Evolutionary conservation across 108 stramenopile species (phyloP).

Genomic region (Nitzschia sp.): DNA sequence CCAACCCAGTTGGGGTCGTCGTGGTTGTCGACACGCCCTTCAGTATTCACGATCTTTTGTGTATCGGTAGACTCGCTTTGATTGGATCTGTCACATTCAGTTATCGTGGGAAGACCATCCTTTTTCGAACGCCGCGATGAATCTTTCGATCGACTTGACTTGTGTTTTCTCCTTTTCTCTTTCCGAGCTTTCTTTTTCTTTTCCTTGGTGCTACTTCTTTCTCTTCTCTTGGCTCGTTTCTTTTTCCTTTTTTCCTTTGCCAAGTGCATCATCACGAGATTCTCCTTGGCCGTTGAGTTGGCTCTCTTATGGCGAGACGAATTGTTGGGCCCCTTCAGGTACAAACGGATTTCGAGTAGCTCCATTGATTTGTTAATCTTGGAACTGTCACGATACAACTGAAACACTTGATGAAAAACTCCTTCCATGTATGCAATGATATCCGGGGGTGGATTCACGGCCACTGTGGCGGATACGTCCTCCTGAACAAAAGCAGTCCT

Average conservation of each 20-base stretch:
- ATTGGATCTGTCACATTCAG: too few relatives aligned
- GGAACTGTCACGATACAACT: neutral
- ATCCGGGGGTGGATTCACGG: neutral
- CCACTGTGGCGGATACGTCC: too few relatives aligned
- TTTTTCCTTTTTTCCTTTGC: too few relatives aligned
- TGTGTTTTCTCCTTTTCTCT: neutral
- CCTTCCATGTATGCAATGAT: constrained; percentile 1
- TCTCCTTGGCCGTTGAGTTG: too few relatives aligned
- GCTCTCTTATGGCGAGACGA: neutral
- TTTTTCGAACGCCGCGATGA: too few relatives aligned
- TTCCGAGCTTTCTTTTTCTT: neutral
- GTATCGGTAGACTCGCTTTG: too few relatives aligned
- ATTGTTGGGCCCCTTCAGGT: neutral
- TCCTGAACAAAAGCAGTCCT: too few relatives aligned
- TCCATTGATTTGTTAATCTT: neutral
- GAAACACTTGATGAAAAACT: neutral
- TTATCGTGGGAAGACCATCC: too few relatives aligned
- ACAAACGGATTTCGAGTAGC: neutral
- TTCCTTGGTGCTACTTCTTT: neutral
- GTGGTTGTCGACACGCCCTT: too few relatives aligned
- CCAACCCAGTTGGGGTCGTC: too few relatives aligned
- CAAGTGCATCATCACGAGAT: too few relatives aligned
- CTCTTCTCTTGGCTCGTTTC: neutral
- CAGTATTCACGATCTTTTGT: too few relatives aligned
- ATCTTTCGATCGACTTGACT: neutral